These are phyloP conservation scores for Nothophytophthora sp. DNA, from an alignment of 352 stramenopile genomes.

Conservation along the genomic window DNA sequence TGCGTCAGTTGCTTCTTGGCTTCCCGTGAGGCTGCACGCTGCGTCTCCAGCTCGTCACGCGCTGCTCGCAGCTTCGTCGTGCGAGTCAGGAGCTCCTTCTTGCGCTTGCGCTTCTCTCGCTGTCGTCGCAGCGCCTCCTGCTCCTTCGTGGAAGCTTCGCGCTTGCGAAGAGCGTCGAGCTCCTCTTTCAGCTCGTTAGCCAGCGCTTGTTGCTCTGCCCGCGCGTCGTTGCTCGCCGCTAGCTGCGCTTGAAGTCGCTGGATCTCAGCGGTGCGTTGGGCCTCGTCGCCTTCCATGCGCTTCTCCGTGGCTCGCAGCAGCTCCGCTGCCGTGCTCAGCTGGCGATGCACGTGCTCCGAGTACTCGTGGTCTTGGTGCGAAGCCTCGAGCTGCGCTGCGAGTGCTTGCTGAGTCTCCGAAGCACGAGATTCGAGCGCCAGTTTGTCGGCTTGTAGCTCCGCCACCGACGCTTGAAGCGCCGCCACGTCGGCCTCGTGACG, in stretches of 20 bases:
- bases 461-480: conserved; percentile 41
- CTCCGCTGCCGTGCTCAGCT: conserved; percentile 58
- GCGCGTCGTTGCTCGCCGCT: conserved; percentile 3
- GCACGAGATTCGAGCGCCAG: conserved; percentile 27
- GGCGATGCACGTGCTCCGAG: conserved; percentile 51
- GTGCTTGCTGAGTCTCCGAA: conserved; percentile 13
- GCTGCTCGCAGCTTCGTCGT: conserved; percentile 20
- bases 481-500: conserved; percentile 69
- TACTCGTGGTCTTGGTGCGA: conserved; percentile 54
- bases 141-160: conserved; percentile 24
- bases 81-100: conserved; percentile 26
- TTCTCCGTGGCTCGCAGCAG: conserved; percentile 61
- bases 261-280: conserved; percentile 22
- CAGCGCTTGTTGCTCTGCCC: not conserved
- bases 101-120: conserved; percentile 29
- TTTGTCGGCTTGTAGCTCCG: conserved; percentile 39
- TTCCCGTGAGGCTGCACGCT: conserved; percentile 28
- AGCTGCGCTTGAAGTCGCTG: conserved; percentile 17
- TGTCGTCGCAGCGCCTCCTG: conserved; percentile 12
- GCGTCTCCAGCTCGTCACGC: conserved; percentile 37
- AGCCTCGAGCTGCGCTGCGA: conserved; percentile 18
- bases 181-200: conserved; percentile 24
- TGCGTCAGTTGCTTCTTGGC: conserved; percentile 42
- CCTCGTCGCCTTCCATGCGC: conserved; percentile 42
- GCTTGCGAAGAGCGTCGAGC: conserved; percentile 5